Evolutionary conservation across 129 eudicot genomes (phyloP).

Genomic region (Oenanthe sinensis): DNA sequence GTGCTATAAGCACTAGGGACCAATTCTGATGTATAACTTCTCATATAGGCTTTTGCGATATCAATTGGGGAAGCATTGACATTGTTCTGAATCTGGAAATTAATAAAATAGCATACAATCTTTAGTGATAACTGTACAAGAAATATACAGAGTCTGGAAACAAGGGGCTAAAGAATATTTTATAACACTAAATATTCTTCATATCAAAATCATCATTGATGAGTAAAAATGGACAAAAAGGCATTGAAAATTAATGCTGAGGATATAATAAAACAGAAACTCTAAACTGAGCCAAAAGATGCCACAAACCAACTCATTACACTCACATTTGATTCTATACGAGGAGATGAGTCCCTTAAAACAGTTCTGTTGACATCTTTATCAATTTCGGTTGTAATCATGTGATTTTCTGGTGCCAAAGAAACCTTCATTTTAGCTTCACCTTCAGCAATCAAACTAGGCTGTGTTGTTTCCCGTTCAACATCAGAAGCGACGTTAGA

Average conservation of each 20-base stretch:
- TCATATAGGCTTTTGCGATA: slow-evolving; percentile 91
- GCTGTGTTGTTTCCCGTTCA: slow-evolving; percentile 32
- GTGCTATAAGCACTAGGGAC: slow-evolving; percentile 37
- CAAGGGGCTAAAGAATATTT: neutral
- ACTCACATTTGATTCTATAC: slow-evolving; percentile 39
- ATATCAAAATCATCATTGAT: neutral
- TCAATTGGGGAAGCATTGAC: slow-evolving; percentile 82
- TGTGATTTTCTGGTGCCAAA: slow-evolving; percentile 22
- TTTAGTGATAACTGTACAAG: neutral
- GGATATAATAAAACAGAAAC: neutral
- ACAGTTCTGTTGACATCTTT: slow-evolving; percentile 26
- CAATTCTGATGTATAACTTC: slow-evolving; percentile 46
- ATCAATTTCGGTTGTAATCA: slow-evolving; percentile 20
- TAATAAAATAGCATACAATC: neutral
- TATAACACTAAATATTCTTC: neutral
- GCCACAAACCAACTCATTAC: neutral
- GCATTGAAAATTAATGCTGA: neutral
- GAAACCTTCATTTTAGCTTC: slow-evolving; percentile 21
- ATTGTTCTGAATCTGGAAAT: slow-evolving; percentile 44
- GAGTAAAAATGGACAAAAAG: neutral
- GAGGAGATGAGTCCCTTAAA: slow-evolving; percentile 37
- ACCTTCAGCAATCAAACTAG: slow-evolving; percentile 22
- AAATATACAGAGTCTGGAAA: neutral
- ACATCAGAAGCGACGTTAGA: slow-evolving; percentile 46
- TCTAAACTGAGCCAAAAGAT: neutral